Evolutionary conservation across 2,329 filamentous ascomycete genomes (phyloP).

Genomic region (Phialophora expanda): DNA sequence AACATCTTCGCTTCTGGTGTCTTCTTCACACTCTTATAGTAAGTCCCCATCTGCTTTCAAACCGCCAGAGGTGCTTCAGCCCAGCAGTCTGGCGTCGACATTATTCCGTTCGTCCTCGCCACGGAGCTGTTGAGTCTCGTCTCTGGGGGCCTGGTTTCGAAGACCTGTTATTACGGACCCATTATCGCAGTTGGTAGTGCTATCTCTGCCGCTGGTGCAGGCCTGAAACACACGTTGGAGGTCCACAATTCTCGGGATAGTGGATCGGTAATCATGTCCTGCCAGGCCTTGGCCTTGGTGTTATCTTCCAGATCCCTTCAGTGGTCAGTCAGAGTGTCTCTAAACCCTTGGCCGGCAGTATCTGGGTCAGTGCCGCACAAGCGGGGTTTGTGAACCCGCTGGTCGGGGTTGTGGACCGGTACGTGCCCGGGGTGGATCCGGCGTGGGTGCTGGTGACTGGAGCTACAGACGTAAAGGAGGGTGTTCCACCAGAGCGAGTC

Average conservation of each 20-base stretch:
- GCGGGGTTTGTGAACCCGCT: neutral
- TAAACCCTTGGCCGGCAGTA: slow-evolving; percentile 7
- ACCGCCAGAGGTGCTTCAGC: slow-evolving; percentile 45
- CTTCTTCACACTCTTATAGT: slow-evolving; percentile 50
- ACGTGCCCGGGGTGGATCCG: neutral
- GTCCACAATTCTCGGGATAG: slow-evolving; percentile 38
- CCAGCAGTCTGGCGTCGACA: slow-evolving; percentile 48
- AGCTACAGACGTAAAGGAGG: neutral
- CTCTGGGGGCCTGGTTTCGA: slow-evolving; percentile 43
- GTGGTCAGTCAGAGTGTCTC: slow-evolving; percentile 39
- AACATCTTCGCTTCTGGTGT: slow-evolving; percentile 45
- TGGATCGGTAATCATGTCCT: slow-evolving; percentile 49
- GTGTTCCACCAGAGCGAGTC: neutral
- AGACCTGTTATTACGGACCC: slow-evolving; percentile 37
- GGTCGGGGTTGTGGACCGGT: neutral
- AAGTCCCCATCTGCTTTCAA: slow-evolving; percentile 58
- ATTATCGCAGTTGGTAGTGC: slow-evolving; percentile 39
- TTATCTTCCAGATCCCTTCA: slow-evolving; percentile 40
- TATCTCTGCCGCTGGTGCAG: slow-evolving; percentile 40
- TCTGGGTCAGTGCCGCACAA: neutral
- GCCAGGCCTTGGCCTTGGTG: slow-evolving; percentile 40
- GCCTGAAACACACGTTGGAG: slow-evolving; percentile 45
- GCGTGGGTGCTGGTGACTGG: neutral
- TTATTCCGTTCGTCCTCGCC: slow-evolving; percentile 49
- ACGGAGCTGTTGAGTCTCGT: slow-evolving; percentile 43